Evolutionary conservation across 208 protist genomes (phyloP).

Genomic region (Acanthamoeba royreba): DNA sequence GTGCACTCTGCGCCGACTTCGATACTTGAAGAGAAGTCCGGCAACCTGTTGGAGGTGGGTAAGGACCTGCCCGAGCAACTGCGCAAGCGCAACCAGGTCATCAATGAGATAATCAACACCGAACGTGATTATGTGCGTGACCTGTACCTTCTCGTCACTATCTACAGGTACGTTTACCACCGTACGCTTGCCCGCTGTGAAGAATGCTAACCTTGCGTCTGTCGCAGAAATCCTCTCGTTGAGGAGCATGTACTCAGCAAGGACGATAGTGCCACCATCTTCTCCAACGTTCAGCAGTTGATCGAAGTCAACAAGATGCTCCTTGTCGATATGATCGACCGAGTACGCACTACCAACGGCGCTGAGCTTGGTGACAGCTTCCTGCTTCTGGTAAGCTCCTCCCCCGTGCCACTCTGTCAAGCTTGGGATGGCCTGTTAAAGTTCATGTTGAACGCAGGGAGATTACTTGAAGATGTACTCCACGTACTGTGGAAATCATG

Average conservation of each 20-base stretch:
- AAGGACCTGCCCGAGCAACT: neutral
- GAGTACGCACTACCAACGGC: constrained; percentile 8
- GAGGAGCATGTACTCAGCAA: neutral
- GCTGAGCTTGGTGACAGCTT: constrained; percentile 21
- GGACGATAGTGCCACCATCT: neutral
- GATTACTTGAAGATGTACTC: constrained; percentile 40
- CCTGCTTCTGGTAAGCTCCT: neutral
- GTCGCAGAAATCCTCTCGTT: neutral
- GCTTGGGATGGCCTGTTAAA: too few relatives aligned
- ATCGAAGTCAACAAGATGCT: constrained; percentile 24
- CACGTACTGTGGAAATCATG: neutral
- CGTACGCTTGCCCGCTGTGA: too few relatives aligned
- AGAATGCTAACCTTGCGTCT: too few relatives aligned
- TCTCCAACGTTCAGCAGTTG: constrained; percentile 28
- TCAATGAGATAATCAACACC: constrained; percentile 21
- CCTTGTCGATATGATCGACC: neutral
- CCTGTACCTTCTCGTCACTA: neutral
- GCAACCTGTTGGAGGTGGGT: too few relatives aligned
- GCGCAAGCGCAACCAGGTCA: neutral
- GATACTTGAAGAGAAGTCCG: too few relatives aligned
- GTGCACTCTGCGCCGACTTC: too few relatives aligned
- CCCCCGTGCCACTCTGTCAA: neutral
- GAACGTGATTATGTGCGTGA: neutral
- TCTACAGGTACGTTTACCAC: neutral
- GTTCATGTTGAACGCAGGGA: neutral